Evolutionary conservation across 2,329 filamentous ascomycete genomes (phyloP).

Genomic region (Dichotomopilus funicola): DNA sequence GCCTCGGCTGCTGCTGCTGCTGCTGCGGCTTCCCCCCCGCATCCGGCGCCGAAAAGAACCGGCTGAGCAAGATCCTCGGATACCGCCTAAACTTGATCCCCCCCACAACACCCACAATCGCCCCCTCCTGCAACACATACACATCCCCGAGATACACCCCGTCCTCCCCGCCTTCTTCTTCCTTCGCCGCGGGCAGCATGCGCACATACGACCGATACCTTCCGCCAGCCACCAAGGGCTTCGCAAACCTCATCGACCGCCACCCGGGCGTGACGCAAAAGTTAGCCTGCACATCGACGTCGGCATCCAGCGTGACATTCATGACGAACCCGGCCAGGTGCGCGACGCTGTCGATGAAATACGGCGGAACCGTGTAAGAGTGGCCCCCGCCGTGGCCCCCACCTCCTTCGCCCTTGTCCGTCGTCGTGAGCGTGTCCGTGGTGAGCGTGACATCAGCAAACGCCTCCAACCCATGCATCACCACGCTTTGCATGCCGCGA

Average conservation of each 20-base stretch:
- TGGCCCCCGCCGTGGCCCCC: conserved; percentile 18
- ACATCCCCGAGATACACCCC: conserved; percentile 30
- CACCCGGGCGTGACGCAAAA: conserved; percentile 36
- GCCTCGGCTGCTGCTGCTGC: conserved; percentile 25
- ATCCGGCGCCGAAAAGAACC: conserved; percentile 35
- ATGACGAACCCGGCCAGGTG: conserved; percentile 37
- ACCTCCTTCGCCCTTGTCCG: too few species aligned
- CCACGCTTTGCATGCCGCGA: conserved; percentile 35
- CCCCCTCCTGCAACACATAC: conserved; percentile 30
- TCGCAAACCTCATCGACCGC: conserved; percentile 29
- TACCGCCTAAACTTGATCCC: conserved; percentile 34
- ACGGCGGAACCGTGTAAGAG: conserved; percentile 34
- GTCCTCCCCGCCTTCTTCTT: conserved; percentile 9
- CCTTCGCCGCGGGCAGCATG: conserved; percentile 31
- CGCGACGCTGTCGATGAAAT: conserved; percentile 34
- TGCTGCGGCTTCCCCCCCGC: background rate
- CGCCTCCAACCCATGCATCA: conserved; percentile 30
- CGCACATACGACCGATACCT: conserved; percentile 33
- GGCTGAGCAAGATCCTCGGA: conserved; percentile 32
- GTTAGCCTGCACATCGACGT: conserved; percentile 27
- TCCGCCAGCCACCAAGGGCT: conserved; percentile 26
- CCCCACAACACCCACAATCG: conserved; percentile 29
- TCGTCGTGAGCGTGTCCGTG: conserved; percentile 12
- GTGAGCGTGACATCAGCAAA: conserved; percentile 28
- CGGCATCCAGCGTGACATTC: conserved; percentile 30